These are phyloP conservation scores for Conticribra weissflogii DNA, from an alignment of 108 stramenopile genomes.

Conservation along the genomic window DNA sequence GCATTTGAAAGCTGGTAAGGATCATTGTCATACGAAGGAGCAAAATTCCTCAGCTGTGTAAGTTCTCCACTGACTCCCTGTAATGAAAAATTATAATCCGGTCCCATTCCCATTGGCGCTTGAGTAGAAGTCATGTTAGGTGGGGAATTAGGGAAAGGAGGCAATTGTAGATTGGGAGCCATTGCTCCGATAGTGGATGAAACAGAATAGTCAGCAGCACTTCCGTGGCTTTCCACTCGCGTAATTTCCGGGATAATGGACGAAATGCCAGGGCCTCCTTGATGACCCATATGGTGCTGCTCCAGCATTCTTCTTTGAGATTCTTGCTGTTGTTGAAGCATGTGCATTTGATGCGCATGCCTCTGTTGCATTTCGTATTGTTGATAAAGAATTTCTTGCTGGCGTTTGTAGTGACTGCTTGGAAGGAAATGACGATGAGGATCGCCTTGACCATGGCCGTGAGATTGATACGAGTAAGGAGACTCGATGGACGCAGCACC, in stretches of 20 bases:
- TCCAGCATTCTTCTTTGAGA: conserved; percentile 6
- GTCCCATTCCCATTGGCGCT: conserved; percentile 13
- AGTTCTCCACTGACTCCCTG: background rate
- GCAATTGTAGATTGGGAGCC: background rate
- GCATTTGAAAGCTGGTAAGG: conserved; percentile 2
- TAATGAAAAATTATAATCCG: background rate
- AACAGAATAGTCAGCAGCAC: conserved; percentile 4
- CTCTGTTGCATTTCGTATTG: conserved; percentile 62
- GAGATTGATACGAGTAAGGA: conserved; percentile 27
- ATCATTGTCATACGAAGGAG: too few species aligned
- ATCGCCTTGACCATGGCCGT: conserved; percentile 20
- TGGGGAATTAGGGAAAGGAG: background rate
- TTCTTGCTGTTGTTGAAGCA: conserved; percentile 41
- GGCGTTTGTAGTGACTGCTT: conserved; percentile 26
- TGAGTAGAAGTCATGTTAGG: background rate
- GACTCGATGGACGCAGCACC: conserved; percentile 16
- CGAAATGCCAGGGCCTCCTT: too few species aligned
- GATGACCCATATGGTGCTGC: too few species aligned
- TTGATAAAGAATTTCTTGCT: conserved; percentile 48
- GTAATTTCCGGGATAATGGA: background rate
- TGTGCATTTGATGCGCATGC: conserved; percentile 60
- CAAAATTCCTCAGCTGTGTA: background rate
- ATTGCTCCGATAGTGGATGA: conserved; percentile 3
- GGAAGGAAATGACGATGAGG: conserved; percentile 15
- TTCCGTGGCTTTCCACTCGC: conserved; percentile 11